These are phyloP conservation scores for Jimgerdemannia lactiflua DNA, from an alignment of 192 early-diverging fungal genomes.

Conservation along the genomic window DNA sequence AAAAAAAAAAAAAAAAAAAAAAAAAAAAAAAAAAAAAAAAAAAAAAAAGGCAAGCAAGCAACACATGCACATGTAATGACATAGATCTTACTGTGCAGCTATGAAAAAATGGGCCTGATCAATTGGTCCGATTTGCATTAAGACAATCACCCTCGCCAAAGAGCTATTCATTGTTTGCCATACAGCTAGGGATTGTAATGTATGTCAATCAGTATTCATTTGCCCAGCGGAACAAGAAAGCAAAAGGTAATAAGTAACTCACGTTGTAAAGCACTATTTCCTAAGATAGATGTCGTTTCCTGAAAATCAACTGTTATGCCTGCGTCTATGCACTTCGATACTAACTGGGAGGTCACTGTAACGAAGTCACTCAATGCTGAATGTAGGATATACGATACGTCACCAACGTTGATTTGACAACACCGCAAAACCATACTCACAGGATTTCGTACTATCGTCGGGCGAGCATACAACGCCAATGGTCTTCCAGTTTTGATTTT, in stretches of 20 bases:
- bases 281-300: background rate
- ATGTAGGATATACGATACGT: background rate
- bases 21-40: no score
- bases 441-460: background rate
- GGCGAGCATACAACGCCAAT: background rate
- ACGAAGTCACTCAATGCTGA: background rate
- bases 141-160: background rate
- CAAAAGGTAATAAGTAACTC: background rate
- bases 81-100: background rate
- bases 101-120: background rate
- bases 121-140: background rate
- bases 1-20: no score
- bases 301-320: background rate
- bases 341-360: background rate
- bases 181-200: background rate
- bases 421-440: background rate
- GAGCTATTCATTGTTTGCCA: background rate
- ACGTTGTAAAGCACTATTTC: background rate
- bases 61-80: no score
- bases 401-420: background rate
- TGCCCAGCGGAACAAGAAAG: background rate
- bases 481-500: background rate
- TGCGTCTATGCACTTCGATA: background rate
- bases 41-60: no score
- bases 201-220: background rate